These are phyloP conservation scores for Eucalyptus leucophloia DNA, from an alignment of 345 rosid species.

Conservation along the genomic window DNA sequence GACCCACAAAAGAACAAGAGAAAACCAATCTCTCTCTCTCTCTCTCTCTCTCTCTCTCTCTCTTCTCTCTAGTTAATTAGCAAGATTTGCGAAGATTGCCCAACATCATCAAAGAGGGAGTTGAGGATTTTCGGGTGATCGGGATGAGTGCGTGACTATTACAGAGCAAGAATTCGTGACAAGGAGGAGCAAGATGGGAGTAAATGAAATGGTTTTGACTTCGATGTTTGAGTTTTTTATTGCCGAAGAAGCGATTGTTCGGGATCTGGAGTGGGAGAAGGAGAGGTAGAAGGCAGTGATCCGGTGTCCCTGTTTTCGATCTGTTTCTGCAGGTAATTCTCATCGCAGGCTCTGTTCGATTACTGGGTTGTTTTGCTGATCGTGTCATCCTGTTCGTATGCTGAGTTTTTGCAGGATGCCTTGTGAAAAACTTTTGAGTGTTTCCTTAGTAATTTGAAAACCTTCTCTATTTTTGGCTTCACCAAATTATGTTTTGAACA, in stretches of 20 bases:
- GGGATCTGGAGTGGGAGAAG: not conserved
- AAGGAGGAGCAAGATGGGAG: not conserved
- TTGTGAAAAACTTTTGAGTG: not conserved
- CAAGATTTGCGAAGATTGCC: not conserved
- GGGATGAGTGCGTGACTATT: not conserved
- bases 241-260: not conserved
- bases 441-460: not conserved
- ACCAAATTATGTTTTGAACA: not conserved
- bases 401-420: not conserved
- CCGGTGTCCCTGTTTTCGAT: not conserved
- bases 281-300: not conserved
- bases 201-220: not conserved
- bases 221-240: not conserved
- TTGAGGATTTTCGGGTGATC: not conserved
- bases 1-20: not conserved
- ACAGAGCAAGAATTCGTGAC: not conserved
- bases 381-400: not conserved
- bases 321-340: not conserved
- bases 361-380: not conserved
- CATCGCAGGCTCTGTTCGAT: fast-evolving
- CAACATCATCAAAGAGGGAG: not conserved
- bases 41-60: too few relatives aligned
- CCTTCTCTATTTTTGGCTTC: not conserved
- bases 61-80: not conserved
- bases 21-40: not conserved